These are phyloP conservation scores for Myriosclerotinia duriaeana DNA, from an alignment of 2,329 filamentous ascomycete species.

Conservation along the genomic window DNA sequence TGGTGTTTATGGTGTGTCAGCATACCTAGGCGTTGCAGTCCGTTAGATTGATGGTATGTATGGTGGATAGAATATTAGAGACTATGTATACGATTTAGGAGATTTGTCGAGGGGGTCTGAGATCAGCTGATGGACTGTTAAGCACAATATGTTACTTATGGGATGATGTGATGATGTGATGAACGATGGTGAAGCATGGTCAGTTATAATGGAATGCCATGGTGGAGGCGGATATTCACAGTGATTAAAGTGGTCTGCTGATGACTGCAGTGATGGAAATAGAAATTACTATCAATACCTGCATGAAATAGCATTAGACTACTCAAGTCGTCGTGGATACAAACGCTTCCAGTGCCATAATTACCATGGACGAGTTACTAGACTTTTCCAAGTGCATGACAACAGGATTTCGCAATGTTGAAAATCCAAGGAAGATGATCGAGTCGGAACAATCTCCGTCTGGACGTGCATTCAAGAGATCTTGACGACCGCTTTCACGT, in stretches of 20 bases:
- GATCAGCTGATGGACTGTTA: neutral
- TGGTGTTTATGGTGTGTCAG: neutral
- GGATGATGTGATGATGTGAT: neutral
- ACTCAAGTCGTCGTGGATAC: neutral
- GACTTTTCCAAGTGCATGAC: neutral
- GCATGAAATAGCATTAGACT: neutral
- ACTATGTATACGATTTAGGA: neutral
- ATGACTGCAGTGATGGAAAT: neutral
- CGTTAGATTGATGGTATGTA: neutral
- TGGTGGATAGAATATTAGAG: neutral
- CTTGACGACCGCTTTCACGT: constrained; percentile 14
- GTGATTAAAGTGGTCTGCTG: neutral
- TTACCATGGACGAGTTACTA: neutral
- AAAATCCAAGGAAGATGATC: neutral
- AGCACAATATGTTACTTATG: neutral
- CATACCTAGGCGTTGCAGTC: neutral
- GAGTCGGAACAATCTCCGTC: constrained; percentile 13
- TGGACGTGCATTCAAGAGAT: constrained; percentile 7
- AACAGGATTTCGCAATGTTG: neutral
- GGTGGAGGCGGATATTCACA: neutral
- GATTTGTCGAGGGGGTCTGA: neutral
- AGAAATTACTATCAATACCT: neutral
- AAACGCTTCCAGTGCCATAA: neutral
- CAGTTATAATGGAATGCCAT: neutral
- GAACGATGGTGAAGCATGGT: neutral